Percentiles rank a stretch among this genome's conserved stretches.
phyloP scores from a whole-genome alignment of 2,329 filamentous ascomycete genomes.

The Alternaria alternata region DNA sequence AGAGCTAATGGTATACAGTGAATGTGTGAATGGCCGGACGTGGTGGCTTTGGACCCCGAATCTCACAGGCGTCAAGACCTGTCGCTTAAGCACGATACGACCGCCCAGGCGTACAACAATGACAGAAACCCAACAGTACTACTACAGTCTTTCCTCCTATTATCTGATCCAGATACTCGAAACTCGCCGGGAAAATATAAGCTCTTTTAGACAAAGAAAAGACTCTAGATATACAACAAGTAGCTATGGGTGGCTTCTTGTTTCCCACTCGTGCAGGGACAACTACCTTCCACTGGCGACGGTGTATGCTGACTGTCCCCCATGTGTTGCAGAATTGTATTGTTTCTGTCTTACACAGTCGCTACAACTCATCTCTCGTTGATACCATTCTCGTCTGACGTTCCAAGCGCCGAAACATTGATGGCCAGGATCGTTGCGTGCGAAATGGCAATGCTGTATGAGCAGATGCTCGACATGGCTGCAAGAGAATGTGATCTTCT shows the following conservation, averaged over 20 bases:
- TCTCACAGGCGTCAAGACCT: not conserved
- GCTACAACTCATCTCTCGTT: slow-evolving; percentile 39
- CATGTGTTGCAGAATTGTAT: not conserved
- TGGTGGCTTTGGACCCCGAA: not conserved
- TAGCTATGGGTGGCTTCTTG: not conserved
- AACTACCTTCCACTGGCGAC: not conserved
- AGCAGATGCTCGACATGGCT: slow-evolving; percentile 67
- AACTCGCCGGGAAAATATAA: no score
- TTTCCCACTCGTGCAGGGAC: not conserved
- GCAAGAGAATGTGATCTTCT: slow-evolving; percentile 73
- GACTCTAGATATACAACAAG: not conserved
- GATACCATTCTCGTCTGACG: slow-evolving; percentile 66
- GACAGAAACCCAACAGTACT: not conserved
- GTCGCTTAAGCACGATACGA: not conserved
- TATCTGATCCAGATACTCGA: not conserved
- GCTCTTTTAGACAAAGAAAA: not conserved
- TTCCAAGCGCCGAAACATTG: slow-evolving; percentile 73
- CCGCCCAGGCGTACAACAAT: not conserved
- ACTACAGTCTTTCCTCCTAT: not conserved
- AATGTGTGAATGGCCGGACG: not conserved
- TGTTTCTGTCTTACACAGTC: slow-evolving; percentile 5
- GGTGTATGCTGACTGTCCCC: not conserved
- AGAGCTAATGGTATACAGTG: not conserved
- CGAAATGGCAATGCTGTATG: slow-evolving; percentile 76
- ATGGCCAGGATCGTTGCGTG: slow-evolving; percentile 75